Evolutionary conservation across 495 filamentous ascomycete species (phyloP).

Genomic region (Daldinia loculata): DNA sequence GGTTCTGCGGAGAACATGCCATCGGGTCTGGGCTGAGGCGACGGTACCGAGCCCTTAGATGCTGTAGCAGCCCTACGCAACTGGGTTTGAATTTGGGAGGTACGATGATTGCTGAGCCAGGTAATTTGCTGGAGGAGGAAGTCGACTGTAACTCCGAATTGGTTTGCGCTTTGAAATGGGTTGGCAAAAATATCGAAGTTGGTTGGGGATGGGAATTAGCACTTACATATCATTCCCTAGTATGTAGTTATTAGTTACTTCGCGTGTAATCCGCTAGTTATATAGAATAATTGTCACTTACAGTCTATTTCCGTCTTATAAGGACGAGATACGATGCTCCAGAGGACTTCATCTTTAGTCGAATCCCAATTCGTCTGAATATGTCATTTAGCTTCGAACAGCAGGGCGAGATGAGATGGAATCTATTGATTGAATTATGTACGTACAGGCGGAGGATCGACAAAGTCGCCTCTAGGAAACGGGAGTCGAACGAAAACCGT

Average conservation of each 20-base stretch:
- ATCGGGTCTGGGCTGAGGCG: slow-evolving; percentile 61
- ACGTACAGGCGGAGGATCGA: slow-evolving; percentile 85
- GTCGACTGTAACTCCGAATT: slow-evolving; percentile 74
- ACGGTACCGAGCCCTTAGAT: slow-evolving; percentile 60
- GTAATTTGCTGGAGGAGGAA: slow-evolving; percentile 94
- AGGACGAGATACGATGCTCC: slow-evolving; percentile 84
- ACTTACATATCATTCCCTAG: slow-evolving; percentile 83
- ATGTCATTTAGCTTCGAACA: slow-evolving; percentile 12
- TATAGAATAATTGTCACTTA: slow-evolving; percentile 53
- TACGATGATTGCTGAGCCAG: slow-evolving; percentile 92
- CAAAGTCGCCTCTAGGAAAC: slow-evolving; percentile 85
- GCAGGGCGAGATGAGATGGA: not conserved
- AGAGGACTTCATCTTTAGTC: slow-evolving; percentile 84
- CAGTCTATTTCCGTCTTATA: slow-evolving; percentile 84
- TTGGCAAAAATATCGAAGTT: slow-evolving; percentile 32
- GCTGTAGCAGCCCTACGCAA: slow-evolving; percentile 73
- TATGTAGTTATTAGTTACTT: slow-evolving; percentile 3
- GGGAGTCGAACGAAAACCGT: slow-evolving; percentile 89
- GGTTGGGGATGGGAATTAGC: slow-evolving; percentile 2
- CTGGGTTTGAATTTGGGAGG: slow-evolving; percentile 87
- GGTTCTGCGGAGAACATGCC: slow-evolving; percentile 56
- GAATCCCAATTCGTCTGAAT: slow-evolving; percentile 67
- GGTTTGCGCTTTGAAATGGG: slow-evolving; percentile 50
- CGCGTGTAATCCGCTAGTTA: not conserved
- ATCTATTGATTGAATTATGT: slow-evolving; percentile 48